A percentile compares a stretch with the other conserved stretches of the same genome.
phyloP scores from a whole-genome alignment of 1,284 basidiomycete species.

The Apiotrichum mycotoxinovorans region DNA sequence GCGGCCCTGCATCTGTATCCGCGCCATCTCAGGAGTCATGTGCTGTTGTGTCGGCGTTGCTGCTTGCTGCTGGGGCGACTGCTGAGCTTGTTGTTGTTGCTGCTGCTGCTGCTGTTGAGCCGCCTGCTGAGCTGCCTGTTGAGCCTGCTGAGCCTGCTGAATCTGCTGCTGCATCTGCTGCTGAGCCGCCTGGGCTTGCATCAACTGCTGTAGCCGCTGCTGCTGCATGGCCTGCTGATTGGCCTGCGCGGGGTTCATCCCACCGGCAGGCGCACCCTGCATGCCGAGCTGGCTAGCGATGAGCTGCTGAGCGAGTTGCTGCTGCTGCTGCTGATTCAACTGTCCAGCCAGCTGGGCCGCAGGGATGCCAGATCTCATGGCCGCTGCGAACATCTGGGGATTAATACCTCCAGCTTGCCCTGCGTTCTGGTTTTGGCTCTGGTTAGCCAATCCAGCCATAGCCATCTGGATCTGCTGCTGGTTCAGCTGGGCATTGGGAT shows the following conservation, averaged over 20 bases:
- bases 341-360: slow-evolving; percentile 6
- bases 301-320: slow-evolving; percentile 11
- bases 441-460: slow-evolving; percentile 25
- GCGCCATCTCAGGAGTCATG: slow-evolving; percentile 22
- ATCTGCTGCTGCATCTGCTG: slow-evolving; percentile 21
- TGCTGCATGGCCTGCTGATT: slow-evolving; percentile 12
- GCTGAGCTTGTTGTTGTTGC: slow-evolving; percentile 26
- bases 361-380: slow-evolving; percentile 14
- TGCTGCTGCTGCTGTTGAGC: slow-evolving; percentile 19
- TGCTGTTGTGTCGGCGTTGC: neutral
- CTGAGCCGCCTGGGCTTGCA: slow-evolving; percentile 12
- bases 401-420: slow-evolving; percentile 8
- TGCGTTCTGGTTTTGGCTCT: slow-evolving; percentile 3
- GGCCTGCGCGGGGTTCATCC: neutral
- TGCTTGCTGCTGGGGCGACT: slow-evolving; percentile 11
- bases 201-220: slow-evolving; percentile 18
- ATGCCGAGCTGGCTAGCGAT: slow-evolving; percentile 7
- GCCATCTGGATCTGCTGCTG: slow-evolving; percentile 35
- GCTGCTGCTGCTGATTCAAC: slow-evolving; percentile 19
- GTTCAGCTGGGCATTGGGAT: slow-evolving; percentile 20
- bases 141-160: slow-evolving; percentile 16
- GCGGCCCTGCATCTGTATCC: slow-evolving; percentile 23
- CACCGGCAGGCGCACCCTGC: neutral
- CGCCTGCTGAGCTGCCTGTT: slow-evolving; percentile 12
- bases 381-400: slow-evolving; percentile 18